These are phyloP conservation scores for Gossypium mustelinum DNA, from an alignment of 345 rosid species.

Conservation along the genomic window DNA sequence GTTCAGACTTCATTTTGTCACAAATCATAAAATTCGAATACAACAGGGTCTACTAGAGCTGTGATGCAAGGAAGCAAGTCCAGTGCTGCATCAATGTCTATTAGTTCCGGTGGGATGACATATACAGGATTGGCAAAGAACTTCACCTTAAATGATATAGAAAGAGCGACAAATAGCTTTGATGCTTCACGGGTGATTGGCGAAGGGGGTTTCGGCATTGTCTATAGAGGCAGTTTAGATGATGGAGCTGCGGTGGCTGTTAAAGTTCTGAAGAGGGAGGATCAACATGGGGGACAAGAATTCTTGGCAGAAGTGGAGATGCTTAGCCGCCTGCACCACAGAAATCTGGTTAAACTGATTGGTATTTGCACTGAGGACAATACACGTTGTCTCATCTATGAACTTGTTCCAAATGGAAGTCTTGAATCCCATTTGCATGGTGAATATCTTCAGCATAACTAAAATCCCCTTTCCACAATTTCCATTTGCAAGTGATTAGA, in stretches of 20 bases:
- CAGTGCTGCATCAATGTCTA: slow-evolving; percentile 34
- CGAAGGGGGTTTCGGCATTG: slow-evolving; percentile 76
- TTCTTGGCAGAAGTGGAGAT: slow-evolving; percentile 79
- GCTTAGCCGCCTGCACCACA: slow-evolving; percentile 76
- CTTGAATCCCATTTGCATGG: slow-evolving; percentile 73
- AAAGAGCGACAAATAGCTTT: slow-evolving; percentile 50
- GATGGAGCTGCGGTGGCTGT: slow-evolving; percentile 64
- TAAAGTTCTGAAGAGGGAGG: slow-evolving; percentile 65
- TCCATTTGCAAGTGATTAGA: background rate
- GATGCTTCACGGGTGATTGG: slow-evolving; percentile 51
- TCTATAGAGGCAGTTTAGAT: slow-evolving; percentile 48
- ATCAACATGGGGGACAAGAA: slow-evolving; percentile 55
- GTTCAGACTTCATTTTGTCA: background rate
- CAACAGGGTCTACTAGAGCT: slow-evolving; percentile 32
- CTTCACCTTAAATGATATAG: slow-evolving; percentile 41
- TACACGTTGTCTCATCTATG: slow-evolving; percentile 57
- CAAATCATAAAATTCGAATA: slow-evolving; percentile 7
- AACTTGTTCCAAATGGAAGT: slow-evolving; percentile 67
- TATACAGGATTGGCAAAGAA: slow-evolving; percentile 53
- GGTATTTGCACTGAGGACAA: slow-evolving; percentile 54
- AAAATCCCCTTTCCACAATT: background rate
- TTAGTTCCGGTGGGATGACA: slow-evolving; percentile 36
- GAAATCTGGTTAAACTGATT: slow-evolving; percentile 60
- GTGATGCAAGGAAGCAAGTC: slow-evolving; percentile 24
- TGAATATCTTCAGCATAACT: slow-evolving; percentile 14